Base-by-base conservation (phyloP, 768 basidiomycete species). In the Nevesoporus exiguus region DNA sequence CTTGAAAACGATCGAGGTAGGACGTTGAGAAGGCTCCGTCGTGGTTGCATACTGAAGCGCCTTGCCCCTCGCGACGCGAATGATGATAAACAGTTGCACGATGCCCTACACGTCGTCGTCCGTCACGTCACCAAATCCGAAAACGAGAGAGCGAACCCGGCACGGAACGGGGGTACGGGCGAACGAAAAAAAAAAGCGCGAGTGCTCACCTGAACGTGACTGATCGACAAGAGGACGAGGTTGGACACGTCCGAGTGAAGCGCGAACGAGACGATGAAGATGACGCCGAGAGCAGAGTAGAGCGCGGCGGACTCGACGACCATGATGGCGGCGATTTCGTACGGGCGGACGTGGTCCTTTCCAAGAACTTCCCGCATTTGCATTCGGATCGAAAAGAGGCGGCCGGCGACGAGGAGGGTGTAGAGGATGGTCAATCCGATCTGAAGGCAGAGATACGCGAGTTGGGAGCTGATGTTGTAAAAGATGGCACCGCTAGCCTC, bases 301-400 rank as follows among this genome's bases (percentile, higher is more conserved):
- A 68, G 41, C 1, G 66, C 56, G 2, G 74, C 71, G 10, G 70
- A 72, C 49, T 77, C 74, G 54, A 76, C 55, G 21, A 74, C 48
- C 66, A 76, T 73, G 21, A 63, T 52, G 1, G 59, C 47, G 0
- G 72, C 62, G 5, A 52, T 58, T 17, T 66, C 57, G 50, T 74
- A 76, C 8, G 53, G 48, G 19, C 49, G 52, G 21, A 61, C 7
- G 27, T 63, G 51, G 41, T 57, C 54, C 5, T 25, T 49, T 31
- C 55, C 71, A 3, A 66, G 48, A n/a, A 46, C 27, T 5, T 43
- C 21, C 37, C n/a, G 29, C 34, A 66, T 58, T 17, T 52, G 56
- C 4, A 13, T 37, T 21, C 70, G 67, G 27, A 61, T 25, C 17
- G 48, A 8, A 8, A 66, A 52, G 5, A 76, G 61, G 13, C 71